phyloP scores from a whole-genome alignment of 2,329 filamentous ascomycete genomes.

The Penicillium sp. region DNA sequence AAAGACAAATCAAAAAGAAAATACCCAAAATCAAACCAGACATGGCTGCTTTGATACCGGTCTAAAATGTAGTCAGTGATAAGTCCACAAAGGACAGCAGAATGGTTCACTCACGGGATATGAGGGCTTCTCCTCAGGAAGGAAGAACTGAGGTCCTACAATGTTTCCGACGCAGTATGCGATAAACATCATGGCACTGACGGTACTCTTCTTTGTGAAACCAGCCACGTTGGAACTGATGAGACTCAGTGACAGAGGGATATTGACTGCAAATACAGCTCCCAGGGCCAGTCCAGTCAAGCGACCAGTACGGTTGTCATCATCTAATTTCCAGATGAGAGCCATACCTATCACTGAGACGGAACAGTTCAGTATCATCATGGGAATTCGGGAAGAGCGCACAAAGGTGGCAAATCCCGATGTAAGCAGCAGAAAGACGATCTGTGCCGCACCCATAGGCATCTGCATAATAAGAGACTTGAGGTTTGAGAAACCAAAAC shows the following conservation, averaged over 20 bases:
- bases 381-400: slow-evolving; percentile 27
- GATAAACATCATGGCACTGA: slow-evolving; percentile 51
- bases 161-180: slow-evolving; percentile 41
- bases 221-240: slow-evolving; percentile 39
- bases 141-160: slow-evolving; percentile 35
- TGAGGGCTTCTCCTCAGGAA: slow-evolving; percentile 30
- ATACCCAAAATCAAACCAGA: slow-evolving; percentile 30
- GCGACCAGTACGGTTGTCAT: slow-evolving; percentile 25
- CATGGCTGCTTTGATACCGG: slow-evolving; percentile 34
- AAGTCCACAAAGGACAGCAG: too few relatives aligned
- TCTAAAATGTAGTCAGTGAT: slow-evolving; percentile 19
- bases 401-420: slow-evolving; percentile 29
- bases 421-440: slow-evolving; percentile 34
- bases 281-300: slow-evolving; percentile 33
- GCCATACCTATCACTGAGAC: slow-evolving; percentile 31
- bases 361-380: slow-evolving; percentile 29
- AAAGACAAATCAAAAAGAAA: slow-evolving; percentile 31
- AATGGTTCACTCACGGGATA: slow-evolving; percentile 26
- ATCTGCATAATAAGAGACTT: slow-evolving; percentile 39
- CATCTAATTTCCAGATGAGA: slow-evolving; percentile 31
- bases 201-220: slow-evolving; percentile 36
- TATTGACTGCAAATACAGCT: slow-evolving; percentile 35
- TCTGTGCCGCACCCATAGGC: slow-evolving; percentile 34
- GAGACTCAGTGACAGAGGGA: slow-evolving; percentile 36
- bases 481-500: slow-evolving; percentile 41